phyloP scores from a whole-genome alignment of 805 yeast species.

The Metschnikowia anglica region DNA sequence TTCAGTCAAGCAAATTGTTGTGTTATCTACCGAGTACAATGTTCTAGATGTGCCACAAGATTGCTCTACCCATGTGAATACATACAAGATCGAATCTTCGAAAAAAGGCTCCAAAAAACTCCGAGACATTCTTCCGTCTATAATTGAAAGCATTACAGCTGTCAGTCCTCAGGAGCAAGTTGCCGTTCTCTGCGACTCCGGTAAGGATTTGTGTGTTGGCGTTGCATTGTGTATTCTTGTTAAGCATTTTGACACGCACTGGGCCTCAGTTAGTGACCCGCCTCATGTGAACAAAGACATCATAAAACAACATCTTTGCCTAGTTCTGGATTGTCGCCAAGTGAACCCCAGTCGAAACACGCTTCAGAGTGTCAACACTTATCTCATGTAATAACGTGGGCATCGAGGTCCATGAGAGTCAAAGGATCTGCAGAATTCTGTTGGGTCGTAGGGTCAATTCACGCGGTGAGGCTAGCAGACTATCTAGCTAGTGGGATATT shows the following conservation, averaged over 20 bases:
- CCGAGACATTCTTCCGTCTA: slow-evolving; percentile 45
- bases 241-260: slow-evolving; percentile 41
- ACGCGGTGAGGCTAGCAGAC: no score
- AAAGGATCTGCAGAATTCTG: no score
- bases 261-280: slow-evolving; percentile 28
- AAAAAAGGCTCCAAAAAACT: slow-evolving; percentile 70
- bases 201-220: slow-evolving; percentile 66
- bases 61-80: slow-evolving; percentile 10
- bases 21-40: slow-evolving; percentile 24
- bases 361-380: slow-evolving; percentile 65
- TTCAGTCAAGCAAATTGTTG: slow-evolving; percentile 19
- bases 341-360: slow-evolving; percentile 79
- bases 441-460: no score
- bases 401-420: no score
- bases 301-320: slow-evolving; percentile 56
- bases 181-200: slow-evolving; percentile 59
- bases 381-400: no score
- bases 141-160: slow-evolving; percentile 29
- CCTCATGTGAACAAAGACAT: slow-evolving; percentile 46
- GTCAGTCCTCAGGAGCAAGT: slow-evolving; percentile 18
- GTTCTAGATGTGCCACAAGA: slow-evolving; percentile 13
- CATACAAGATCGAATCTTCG: slow-evolving; percentile 29
- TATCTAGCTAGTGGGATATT: no score
- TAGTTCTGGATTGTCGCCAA: slow-evolving; percentile 45
- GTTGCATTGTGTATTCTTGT: slow-evolving; percentile 55